A percentile compares a stretch with the other conserved stretches of the same genome.
phyloP scores from a whole-genome alignment of 495 filamentous ascomycete species.

The Penicillium odoratum region DNA sequence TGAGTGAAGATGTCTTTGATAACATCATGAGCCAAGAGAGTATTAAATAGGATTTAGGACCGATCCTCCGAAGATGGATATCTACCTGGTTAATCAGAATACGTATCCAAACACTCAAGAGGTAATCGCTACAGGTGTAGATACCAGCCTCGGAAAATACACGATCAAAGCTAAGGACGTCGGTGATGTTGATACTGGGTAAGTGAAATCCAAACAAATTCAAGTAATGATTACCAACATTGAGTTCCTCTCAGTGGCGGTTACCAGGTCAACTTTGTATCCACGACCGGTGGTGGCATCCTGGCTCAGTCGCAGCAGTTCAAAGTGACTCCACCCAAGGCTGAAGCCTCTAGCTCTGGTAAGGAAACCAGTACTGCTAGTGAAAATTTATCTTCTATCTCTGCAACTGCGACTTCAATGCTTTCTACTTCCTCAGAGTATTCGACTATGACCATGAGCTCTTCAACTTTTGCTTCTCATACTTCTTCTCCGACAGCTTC shows the following conservation, averaged over 20 bases:
- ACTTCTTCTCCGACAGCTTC: conserved; percentile 23
- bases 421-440: conserved; percentile 23
- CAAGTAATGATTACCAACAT: background rate
- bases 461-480: conserved; percentile 24
- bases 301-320: conserved; percentile 39
- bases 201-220: background rate
- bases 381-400: conserved; percentile 21
- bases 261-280: conserved; percentile 39
- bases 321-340: conserved; percentile 26
- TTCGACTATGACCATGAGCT: conserved; percentile 12
- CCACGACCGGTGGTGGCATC: conserved; percentile 26
- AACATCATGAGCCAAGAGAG: background rate
- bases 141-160: conserved; percentile 31
- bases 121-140: conserved; percentile 35
- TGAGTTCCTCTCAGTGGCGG: conserved; percentile 18
- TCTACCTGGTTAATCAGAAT: conserved; percentile 38
- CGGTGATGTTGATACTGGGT: conserved; percentile 27
- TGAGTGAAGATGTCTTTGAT: conserved; percentile 10
- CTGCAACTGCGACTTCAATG: conserved; percentile 17
- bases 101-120: conserved; percentile 35
- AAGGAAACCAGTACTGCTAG: conserved; percentile 32
- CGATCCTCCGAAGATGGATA: conserved; percentile 34
- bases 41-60: conserved; percentile 23
- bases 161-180: conserved; percentile 27
- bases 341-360: conserved; percentile 29